Evolutionary conservation across 371 early-diverging fungal genomes (phyloP), one percentile per base, ranked within the genome.

Genomic region (Dentiscutata heterogama): DNA sequence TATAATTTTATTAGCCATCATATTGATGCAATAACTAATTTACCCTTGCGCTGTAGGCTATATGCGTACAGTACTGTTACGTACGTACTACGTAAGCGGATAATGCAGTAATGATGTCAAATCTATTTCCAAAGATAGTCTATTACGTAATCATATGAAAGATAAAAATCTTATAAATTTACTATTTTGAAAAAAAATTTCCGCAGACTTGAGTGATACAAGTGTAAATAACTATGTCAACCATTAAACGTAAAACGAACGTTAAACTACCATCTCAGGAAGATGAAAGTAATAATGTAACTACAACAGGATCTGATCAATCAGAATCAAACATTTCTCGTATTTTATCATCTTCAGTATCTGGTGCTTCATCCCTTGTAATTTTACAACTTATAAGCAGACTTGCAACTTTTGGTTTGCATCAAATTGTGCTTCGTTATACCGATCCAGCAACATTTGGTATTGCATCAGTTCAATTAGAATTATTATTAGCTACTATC

Each of bases 401-500:
- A 61, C 86, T 94, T 86, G 84, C 94, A 29, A 96, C 97, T 16
- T 96, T 96, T 83, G 85, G 89, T 20, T 85, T 96, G 25, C 95
- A 96, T 86, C 95, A 95, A 84, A 83, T 95, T 80, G 90, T 96
- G 0, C 84, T 95, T 35, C 92, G 93, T 25, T 90, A 84, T 82
- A 90, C 93, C 13, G 86, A 92, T 18, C 90, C 94, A 18, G 89
- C 89, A 56, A 93, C 94, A 1, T 90, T 96, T 54, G 98, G 98
- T 3, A 90, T 96, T 18, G 97, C 96, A 0, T 91, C 93, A 1
- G 91, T 97, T 63, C 93, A 95, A 65, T 87, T 98, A 39, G 98
- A 98, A 86, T 90, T 98, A 14, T 84, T 97, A 16, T 86, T 95
- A 16, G 92, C 93, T 20, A 94, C 98, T 0, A 93, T 98, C 60